Evolutionary conservation across 257 asterid species (phyloP), one percentile per base, ranked within the genome.

Genomic region (Petunia axillaris): DNA sequence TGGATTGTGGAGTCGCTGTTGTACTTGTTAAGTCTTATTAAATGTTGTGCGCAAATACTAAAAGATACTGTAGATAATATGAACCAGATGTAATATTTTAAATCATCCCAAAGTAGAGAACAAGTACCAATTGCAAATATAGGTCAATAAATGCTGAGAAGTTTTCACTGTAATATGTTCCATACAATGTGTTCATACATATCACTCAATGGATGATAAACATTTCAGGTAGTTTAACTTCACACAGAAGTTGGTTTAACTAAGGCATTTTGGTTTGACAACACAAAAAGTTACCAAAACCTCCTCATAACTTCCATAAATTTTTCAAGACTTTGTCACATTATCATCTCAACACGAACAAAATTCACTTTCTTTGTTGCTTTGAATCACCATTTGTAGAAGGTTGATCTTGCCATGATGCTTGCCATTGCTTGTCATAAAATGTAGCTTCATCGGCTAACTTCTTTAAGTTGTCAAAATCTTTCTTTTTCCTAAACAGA

Each of bases 361-460:
- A 2, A 16, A 1, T 4, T 36, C 68, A 63, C 38, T 73, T 35
- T 1, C 4, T 11, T 0, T 35, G 64, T 67, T 44, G 66, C 40
- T 62, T 64, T 6, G 85, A 79, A 64, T 44, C 57, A 39, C 7
- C 55, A 78, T 41, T 64, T 11, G 39, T 53, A 40, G 37, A 64
- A 75, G 79, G 60, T 48, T 82, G 75, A 79, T 82, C 82, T 82
- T 81, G 80, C 94, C 94, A 87, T 2, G 97, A 89, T 15, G 96
- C 86, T 82, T 81, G 87, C 94, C 97, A 89, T 82, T 91, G 92
- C 86, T 83, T 85, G 81, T 93, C 91, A 44, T 89, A 93, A 70
- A 90, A 89, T 4, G 94, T 91, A 3, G 97, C 92, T 82, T 91
- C 93, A 35, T 90, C 91, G 6, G 85, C 93, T 2, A 89, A 59